Evolutionary conservation across 2,329 filamentous ascomycete genomes (phyloP).

Genomic region (Bisporella sp.): DNA sequence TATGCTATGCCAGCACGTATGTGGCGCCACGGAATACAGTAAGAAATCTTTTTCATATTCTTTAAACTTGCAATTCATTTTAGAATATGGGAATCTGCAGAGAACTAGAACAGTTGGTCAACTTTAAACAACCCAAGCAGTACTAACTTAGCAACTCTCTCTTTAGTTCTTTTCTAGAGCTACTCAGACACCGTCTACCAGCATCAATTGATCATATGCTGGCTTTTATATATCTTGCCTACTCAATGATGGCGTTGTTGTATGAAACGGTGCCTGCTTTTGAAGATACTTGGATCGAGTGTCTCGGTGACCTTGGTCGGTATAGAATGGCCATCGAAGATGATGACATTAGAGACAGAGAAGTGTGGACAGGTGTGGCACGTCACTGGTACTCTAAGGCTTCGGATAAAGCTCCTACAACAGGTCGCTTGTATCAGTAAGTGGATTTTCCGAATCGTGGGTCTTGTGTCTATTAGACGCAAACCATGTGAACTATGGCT

Average conservation of each 20-base stretch:
- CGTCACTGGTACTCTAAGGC: constrained; percentile 64
- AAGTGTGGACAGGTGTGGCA: constrained; percentile 76
- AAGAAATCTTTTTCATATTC: no score
- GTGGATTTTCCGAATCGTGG: no score
- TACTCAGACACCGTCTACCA: constrained; percentile 68
- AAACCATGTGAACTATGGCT: no score
- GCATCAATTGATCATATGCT: constrained; percentile 82
- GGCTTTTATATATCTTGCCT: constrained; percentile 81
- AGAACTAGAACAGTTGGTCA: no score
- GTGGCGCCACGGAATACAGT: constrained; percentile 87
- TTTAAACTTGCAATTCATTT: no score
- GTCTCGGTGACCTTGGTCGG: constrained; percentile 75
- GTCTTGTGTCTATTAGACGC: no score
- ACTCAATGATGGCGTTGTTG: constrained; percentile 81
- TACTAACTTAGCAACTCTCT: no score
- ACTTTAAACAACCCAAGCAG: no score
- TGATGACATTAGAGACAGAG: constrained; percentile 61
- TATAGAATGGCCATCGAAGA: constrained; percentile 91
- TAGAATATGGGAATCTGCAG: no score
- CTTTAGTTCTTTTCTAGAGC: constrained; percentile 58
- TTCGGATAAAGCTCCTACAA: constrained; percentile 66
- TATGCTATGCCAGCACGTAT: constrained; percentile 90
- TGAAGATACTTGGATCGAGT: constrained; percentile 81
- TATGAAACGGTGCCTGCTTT: constrained; percentile 82
- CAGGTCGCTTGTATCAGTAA: constrained; percentile 71